These are phyloP conservation scores for Scytalidium lignicola DNA, from an alignment of 2,329 filamentous ascomycete species.

Conservation along the genomic window DNA sequence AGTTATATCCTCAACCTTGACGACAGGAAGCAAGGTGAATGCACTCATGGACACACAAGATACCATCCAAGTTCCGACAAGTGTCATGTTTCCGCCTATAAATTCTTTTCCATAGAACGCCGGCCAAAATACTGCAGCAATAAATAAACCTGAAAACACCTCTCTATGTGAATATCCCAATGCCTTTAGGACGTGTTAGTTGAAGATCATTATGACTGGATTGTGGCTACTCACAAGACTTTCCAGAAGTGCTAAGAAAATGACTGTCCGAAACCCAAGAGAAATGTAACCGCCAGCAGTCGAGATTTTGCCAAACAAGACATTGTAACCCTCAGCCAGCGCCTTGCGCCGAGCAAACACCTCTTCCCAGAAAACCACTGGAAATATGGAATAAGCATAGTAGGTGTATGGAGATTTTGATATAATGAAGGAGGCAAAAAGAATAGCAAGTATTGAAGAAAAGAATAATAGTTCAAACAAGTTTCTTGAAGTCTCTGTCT, in stretches of 20 bases:
- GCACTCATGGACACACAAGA: constrained; percentile 80
- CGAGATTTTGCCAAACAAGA: constrained; percentile 64
- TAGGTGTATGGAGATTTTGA: constrained; percentile 80
- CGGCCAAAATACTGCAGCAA: constrained; percentile 76
- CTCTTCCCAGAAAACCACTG: constrained; percentile 94
- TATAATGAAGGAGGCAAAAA: constrained; percentile 75
- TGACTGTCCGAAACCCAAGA: constrained; percentile 56
- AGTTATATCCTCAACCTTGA: constrained; percentile 72
- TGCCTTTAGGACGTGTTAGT: constrained; percentile 48
- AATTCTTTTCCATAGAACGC: constrained; percentile 68
- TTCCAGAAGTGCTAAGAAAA: constrained; percentile 72
- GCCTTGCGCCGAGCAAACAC: constrained; percentile 74
- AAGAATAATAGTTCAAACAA: constrained; percentile 59
- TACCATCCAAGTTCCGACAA: constrained; percentile 67
- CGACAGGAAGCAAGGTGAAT: constrained; percentile 83
- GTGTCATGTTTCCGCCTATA: constrained; percentile 55
- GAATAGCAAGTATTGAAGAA: constrained; percentile 64
- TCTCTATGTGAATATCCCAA: constrained; percentile 89
- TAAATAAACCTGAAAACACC: constrained; percentile 55
- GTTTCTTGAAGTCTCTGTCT: constrained; percentile 58
- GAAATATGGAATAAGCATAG: constrained; percentile 89
- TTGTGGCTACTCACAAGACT: constrained; percentile 57
- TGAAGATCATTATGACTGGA: neutral
- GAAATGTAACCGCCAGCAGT: constrained; percentile 52
- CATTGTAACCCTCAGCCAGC: constrained; percentile 58